Conservation (phyloP, 495 filamentous ascomycete species). For the Penicillium malachiteum region DNA sequence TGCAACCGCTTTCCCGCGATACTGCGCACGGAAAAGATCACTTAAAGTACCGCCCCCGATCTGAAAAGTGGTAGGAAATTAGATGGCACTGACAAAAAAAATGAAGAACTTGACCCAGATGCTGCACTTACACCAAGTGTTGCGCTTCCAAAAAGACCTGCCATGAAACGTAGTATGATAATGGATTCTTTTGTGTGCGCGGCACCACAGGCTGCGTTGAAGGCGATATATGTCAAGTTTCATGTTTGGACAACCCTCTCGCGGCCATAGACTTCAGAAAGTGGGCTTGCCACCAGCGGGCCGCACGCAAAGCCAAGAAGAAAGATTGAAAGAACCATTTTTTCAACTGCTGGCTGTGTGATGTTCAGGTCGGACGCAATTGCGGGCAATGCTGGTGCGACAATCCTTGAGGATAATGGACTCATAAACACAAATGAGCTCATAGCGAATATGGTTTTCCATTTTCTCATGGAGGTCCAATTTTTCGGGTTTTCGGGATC, state of each 20-base stretch:
- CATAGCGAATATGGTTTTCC: background rate
- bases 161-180: background rate
- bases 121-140: background rate
- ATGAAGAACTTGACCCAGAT: no score
- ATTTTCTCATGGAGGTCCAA: background rate
- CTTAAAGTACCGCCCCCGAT: background rate
- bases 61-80: background rate
- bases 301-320: background rate
- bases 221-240: background rate
- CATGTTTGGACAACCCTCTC: background rate
- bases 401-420: background rate
- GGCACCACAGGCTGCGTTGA: slow-evolving; percentile 1
- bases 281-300: background rate
- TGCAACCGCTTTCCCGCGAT: background rate
- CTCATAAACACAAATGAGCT: slow-evolving; percentile 2
- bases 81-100: background rate
- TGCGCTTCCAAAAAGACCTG: background rate
- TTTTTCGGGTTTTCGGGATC: slow-evolving; percentile 4
- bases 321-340: slow-evolving; percentile 1
- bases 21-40: background rate
- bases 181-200: background rate
- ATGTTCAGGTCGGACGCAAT: slow-evolving; percentile 1
- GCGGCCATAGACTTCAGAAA: slow-evolving; percentile 1
- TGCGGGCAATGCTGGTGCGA: background rate
- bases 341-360: background rate